Evolutionary conservation across 2,329 filamentous ascomycete species (phyloP).

Genomic region (Graphium sp.): DNA sequence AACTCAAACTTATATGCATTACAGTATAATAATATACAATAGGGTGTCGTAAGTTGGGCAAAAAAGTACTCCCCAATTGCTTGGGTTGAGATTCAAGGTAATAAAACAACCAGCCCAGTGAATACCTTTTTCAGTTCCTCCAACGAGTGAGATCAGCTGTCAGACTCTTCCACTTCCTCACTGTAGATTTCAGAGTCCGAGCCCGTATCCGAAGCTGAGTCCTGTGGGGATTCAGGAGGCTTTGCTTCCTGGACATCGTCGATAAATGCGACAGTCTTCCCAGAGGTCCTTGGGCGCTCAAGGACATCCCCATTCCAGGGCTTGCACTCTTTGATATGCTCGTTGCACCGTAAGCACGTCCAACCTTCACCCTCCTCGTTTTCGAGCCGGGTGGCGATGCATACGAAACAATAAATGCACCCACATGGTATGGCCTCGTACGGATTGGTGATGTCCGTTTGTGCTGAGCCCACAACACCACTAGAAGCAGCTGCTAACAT

Average conservation of each 20-base stretch:
- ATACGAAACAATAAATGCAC: slow-evolving; percentile 93
- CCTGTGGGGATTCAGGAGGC: too few species aligned
- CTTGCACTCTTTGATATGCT: slow-evolving; percentile 66
- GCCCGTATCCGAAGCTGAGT: too few species aligned
- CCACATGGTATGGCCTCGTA: slow-evolving; percentile 83
- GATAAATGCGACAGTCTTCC: slow-evolving; percentile 46
- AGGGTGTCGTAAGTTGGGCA: too few species aligned
- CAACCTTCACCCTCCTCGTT: slow-evolving; percentile 89
- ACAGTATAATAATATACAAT: too few species aligned
- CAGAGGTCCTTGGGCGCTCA: slow-evolving; percentile 27
- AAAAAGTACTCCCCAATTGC: too few species aligned
- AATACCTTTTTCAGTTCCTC: too few species aligned
- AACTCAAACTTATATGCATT: too few species aligned
- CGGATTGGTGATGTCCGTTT: slow-evolving; percentile 90
- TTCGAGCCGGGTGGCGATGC: slow-evolving; percentile 77
- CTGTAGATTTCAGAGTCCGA: too few species aligned
- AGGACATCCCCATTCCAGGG: slow-evolving; percentile 88
- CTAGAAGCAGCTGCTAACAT: slow-evolving; percentile 54
- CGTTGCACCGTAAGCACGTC: slow-evolving; percentile 79
- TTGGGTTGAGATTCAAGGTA: too few species aligned
- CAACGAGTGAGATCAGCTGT: too few species aligned
- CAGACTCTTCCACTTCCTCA: too few species aligned
- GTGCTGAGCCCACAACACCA: slow-evolving; percentile 72
- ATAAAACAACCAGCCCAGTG: too few species aligned
- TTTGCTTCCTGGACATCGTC: slow-evolving; percentile 30